A percentile compares a stretch with the other conserved stretches of the same genome.
Conservation (phyloP, 1,284 basidiomycete species). For the Fereydounia khargensis region DNA sequence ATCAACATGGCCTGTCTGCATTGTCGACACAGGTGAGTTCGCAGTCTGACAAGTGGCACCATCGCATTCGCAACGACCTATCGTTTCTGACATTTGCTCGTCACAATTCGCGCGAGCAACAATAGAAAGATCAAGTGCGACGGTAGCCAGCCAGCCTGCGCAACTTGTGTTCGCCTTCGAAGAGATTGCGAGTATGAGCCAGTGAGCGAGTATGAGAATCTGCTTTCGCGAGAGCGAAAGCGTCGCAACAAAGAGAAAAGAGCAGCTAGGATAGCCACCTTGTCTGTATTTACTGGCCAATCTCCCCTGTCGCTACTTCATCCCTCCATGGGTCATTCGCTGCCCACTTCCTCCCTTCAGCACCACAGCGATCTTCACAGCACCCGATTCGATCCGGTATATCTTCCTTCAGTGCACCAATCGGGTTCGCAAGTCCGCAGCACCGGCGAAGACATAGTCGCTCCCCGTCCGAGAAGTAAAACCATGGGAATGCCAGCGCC, state of each 20-base stretch:
- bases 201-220: conserved; percentile 45
- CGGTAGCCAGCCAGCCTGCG: conserved; percentile 40
- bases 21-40: conserved; percentile 46
- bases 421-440: too few species aligned
- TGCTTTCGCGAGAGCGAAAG: conserved; percentile 48
- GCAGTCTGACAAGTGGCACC: too few species aligned
- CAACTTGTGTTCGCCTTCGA: conserved; percentile 42
- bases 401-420: too few species aligned
- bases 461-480: too few species aligned
- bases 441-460: too few species aligned
- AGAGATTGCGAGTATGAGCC: conserved; percentile 49
- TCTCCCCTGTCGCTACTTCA: conserved; percentile 27
- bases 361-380: conserved; percentile 13
- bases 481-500: too few species aligned
- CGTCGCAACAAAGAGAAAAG: conserved; percentile 40
- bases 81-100: neutral
- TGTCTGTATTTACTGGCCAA: conserved; percentile 27
- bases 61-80: neutral
- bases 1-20: conserved; percentile 50
- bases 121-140: conserved; percentile 51
- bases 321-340: conserved; percentile 6
- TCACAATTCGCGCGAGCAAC: neutral
- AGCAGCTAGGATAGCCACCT: conserved; percentile 18
- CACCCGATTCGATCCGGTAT: conserved; percentile 6
- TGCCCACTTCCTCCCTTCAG: conserved; percentile 9